These are phyloP conservation scores for Theobroma cacao DNA, from an alignment of 345 rosid genomes.

Conservation along the genomic window DNA sequence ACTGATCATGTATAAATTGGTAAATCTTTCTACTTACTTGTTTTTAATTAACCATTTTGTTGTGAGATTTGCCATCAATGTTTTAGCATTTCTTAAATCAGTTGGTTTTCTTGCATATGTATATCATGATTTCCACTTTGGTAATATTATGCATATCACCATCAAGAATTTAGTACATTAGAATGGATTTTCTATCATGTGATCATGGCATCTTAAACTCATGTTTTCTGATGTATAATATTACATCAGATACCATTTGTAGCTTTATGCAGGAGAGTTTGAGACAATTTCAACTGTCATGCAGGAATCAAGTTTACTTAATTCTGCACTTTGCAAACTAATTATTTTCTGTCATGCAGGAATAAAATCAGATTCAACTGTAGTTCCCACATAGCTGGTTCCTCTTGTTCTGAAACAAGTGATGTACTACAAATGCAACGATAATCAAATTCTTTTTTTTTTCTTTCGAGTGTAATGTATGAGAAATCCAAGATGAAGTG, in stretches of 20 bases:
- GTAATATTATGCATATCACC: neutral
- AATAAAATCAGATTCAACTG: neutral
- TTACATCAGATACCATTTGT: neutral
- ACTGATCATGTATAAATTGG: conserved; percentile 16
- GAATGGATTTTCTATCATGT: neutral
- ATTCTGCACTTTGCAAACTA: neutral
- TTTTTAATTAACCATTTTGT: neutral
- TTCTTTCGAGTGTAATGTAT: neutral
- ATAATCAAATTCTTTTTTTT: neutral
- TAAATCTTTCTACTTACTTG: neutral
- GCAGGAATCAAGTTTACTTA: neutral
- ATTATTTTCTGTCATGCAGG: conserved; percentile 4
- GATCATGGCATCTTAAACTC: neutral
- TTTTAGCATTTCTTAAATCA: neutral
- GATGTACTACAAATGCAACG: neutral
- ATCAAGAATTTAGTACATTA: neutral
- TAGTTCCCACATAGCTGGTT: neutral
- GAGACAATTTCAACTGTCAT: neutral
- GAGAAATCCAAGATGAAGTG: conserved; percentile 4
- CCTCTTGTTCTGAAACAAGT: neutral
- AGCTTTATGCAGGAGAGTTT: neutral
- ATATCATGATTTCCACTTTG: neutral
- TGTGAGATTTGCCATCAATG: neutral
- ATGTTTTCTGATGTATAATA: neutral
- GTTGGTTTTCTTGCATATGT: neutral